A percentile compares a stretch with the other conserved stretches of the same genome.
phyloP scores from a whole-genome alignment of 2,329 filamentous ascomycete genomes.

The Penicillium capsulatum region DNA sequence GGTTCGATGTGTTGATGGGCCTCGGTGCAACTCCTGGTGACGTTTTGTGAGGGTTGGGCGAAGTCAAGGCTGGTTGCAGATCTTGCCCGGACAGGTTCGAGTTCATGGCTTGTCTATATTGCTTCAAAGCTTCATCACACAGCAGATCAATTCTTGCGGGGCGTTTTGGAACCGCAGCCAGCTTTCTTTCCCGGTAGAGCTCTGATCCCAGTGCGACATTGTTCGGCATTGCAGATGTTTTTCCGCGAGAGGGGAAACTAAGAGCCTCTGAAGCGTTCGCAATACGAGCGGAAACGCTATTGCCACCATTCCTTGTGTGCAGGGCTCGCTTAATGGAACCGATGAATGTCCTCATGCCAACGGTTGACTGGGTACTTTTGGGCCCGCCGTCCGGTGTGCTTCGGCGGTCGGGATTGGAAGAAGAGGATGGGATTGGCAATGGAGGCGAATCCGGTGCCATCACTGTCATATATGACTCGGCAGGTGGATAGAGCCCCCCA shows the following conservation, averaged over 20 bases:
- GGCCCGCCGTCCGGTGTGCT: conserved; percentile 28
- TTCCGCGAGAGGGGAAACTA: conserved; percentile 29
- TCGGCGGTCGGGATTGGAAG: conserved; percentile 25
- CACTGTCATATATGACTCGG: conserved; percentile 72
- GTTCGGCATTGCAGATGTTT: conserved; percentile 41
- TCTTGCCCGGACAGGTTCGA: conserved; percentile 11
- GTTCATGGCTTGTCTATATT: conserved; percentile 69
- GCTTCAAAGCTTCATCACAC: conserved; percentile 71
- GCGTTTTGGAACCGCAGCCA: conserved; percentile 35
- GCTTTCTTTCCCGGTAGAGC: conserved; percentile 40
- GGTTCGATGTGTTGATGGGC: conserved; percentile 1
- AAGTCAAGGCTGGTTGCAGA: conserved; percentile 4
- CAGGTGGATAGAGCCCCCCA: conserved; percentile 77
- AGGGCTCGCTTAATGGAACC: conserved; percentile 80
- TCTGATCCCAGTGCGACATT: conserved; percentile 46
- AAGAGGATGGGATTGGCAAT: conserved; percentile 29
- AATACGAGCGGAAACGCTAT: conserved; percentile 32
- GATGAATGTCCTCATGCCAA: conserved; percentile 79
- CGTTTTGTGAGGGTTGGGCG: conserved; percentile 8
- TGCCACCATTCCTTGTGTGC: conserved; percentile 53
- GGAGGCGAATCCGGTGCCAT: conserved; percentile 50
- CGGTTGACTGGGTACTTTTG: conserved; percentile 36
- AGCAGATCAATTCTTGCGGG: conserved; percentile 74
- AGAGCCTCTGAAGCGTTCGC: conserved; percentile 33
- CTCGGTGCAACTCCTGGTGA: conserved; percentile 5